These are phyloP conservation scores for Aspergillus tubingensis DNA, from an alignment of 2,329 filamentous ascomycete species.

Conservation along the genomic window DNA sequence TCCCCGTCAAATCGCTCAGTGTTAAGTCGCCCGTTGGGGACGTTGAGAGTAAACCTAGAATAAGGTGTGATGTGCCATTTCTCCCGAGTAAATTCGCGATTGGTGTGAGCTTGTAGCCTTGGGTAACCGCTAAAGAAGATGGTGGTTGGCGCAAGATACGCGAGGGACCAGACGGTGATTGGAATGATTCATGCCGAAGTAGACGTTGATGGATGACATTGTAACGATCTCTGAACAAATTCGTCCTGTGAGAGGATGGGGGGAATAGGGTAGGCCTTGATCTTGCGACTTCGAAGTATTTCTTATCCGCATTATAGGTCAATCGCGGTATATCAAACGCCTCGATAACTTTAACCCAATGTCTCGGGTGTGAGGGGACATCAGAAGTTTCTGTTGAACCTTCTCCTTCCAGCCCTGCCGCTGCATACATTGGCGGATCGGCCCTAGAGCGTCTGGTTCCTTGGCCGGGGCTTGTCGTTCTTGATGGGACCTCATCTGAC, in stretches of 20 bases:
- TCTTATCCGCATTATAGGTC: slow-evolving; percentile 62
- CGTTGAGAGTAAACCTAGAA: slow-evolving; percentile 79
- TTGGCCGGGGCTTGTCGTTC: slow-evolving; percentile 47
- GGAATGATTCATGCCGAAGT: slow-evolving; percentile 89
- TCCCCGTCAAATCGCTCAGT: slow-evolving; percentile 83
- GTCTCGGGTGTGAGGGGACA: slow-evolving; percentile 69
- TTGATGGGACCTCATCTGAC: slow-evolving; percentile 23
- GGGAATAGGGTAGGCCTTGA: slow-evolving; percentile 73
- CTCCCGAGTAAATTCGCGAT: slow-evolving; percentile 76
- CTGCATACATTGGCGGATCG: slow-evolving; percentile 17
- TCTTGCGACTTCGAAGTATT: slow-evolving; percentile 79
- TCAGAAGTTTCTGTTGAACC: slow-evolving; percentile 58
- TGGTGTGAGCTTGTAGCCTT: slow-evolving; percentile 83
- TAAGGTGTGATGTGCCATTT: slow-evolving; percentile 79
- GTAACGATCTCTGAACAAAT: slow-evolving; percentile 85
- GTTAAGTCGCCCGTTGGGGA: slow-evolving; percentile 80
- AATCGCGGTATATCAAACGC: slow-evolving; percentile 78
- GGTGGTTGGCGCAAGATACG: slow-evolving; percentile 60
- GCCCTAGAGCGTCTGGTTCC: slow-evolving; percentile 53
- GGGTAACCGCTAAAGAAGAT: slow-evolving; percentile 58
- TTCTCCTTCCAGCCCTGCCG: slow-evolving; percentile 51
- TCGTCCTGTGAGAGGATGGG: slow-evolving; percentile 75
- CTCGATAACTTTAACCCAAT: slow-evolving; percentile 80
- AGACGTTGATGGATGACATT: slow-evolving; percentile 90
- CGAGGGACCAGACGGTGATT: slow-evolving; percentile 71